phyloP scores from a whole-genome alignment of 129 eudicot genomes.

The Pseudognaphalium luteoalbum region DNA sequence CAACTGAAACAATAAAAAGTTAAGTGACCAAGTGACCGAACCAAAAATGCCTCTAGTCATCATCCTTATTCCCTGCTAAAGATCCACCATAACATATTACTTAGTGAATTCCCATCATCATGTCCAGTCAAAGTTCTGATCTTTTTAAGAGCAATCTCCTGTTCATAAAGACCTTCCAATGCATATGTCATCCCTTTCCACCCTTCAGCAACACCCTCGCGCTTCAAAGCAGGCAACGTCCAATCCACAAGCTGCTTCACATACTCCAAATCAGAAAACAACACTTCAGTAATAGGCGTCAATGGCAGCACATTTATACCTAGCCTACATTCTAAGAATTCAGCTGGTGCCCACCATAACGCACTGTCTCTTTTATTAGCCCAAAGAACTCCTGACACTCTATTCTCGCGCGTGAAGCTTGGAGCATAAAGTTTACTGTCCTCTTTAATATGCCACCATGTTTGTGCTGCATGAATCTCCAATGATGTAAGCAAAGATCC shows the following conservation, averaged over 20 bases:
- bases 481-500: conserved; percentile 69
- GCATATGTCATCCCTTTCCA: conserved; percentile 92
- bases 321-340: conserved; percentile 58
- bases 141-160: conserved; percentile 53
- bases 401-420: conserved; percentile 59
- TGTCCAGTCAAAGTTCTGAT: conserved; percentile 51
- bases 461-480: conserved; percentile 73
- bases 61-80: conserved; percentile 61
- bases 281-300: conserved; percentile 64
- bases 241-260: conserved; percentile 65
- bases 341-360: conserved; percentile 93
- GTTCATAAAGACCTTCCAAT: conserved; percentile 80
- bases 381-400: conserved; percentile 85
- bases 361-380: conserved; percentile 76
- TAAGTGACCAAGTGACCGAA: neutral
- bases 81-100: conserved; percentile 93
- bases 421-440: conserved; percentile 48
- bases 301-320: conserved; percentile 84
- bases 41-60: conserved; percentile 7
- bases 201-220: conserved; percentile 81
- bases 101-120: conserved; percentile 90
- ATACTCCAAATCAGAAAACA: conserved; percentile 64
- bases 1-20: neutral
- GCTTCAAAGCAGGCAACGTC: conserved; percentile 65
- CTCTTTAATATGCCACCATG: conserved; percentile 89